Percentiles rank a stretch among this genome's conserved stretches.
These are phyloP conservation scores for Nakazawaea ishiwadae DNA, from an alignment of 805 yeast species.

Conservation along the genomic window DNA sequence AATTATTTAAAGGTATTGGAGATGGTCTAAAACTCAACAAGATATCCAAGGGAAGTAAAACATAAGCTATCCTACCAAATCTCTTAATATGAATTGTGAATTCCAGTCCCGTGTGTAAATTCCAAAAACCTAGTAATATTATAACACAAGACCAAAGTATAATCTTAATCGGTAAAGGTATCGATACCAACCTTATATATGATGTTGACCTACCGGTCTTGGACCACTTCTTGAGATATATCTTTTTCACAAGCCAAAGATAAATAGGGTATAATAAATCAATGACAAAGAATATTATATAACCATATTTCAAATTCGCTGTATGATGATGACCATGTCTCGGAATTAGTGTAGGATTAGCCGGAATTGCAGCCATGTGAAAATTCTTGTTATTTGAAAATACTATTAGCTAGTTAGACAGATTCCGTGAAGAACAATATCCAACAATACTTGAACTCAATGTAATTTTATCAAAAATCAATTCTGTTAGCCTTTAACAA, in stretches of 20 bases:
- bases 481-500: too few species aligned
- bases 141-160: conserved; percentile 30
- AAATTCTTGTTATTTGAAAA: too few species aligned
- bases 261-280: conserved; percentile 30
- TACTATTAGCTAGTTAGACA: too few species aligned
- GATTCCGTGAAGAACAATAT: too few species aligned
- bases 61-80: conserved; percentile 57
- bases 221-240: conserved; percentile 32
- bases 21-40: conserved; percentile 53
- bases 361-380: background rate
- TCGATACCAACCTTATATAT: conserved; percentile 24
- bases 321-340: conserved; percentile 53
- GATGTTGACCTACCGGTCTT: conserved; percentile 34
- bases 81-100: conserved; percentile 43
- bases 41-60: conserved; percentile 53
- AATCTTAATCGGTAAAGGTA: conserved; percentile 32
- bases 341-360: background rate
- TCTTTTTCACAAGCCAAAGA: conserved; percentile 28
- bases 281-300: conserved; percentile 39
- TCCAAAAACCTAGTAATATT: conserved; percentile 28
- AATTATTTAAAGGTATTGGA: conserved; percentile 41
- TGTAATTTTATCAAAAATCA: too few species aligned
- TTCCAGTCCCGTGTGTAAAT: conserved; percentile 27
- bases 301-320: conserved; percentile 60
- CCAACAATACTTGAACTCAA: too few species aligned